phyloP scores from a whole-genome alignment of 352 stramenopile species.

The Thraustochytrium sp. region DNA sequence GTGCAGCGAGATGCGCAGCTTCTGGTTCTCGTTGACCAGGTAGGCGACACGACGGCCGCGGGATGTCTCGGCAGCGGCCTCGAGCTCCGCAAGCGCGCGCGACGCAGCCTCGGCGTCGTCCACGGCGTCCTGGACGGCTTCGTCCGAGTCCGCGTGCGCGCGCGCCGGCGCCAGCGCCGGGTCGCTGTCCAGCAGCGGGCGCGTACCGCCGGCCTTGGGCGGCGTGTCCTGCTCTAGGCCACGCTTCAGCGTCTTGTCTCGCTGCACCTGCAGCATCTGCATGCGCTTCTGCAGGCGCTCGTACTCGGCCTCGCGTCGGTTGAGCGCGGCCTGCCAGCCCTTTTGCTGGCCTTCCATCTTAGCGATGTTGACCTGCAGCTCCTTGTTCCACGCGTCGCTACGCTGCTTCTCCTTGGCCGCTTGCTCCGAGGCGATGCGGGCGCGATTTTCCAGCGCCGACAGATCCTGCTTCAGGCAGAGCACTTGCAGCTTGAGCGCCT shows the following conservation, averaged over 20 bases:
- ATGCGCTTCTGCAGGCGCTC: slow-evolving; percentile 37
- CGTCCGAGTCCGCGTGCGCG: too few relatives aligned
- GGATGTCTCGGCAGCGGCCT: not conserved
- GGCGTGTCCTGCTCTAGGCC: slow-evolving; percentile 7
- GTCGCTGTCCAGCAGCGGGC: not conserved
- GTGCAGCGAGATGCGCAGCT: slow-evolving; percentile 5
- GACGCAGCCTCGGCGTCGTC: not conserved
- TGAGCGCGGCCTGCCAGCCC: slow-evolving; percentile 29
- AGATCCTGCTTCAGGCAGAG: not conserved
- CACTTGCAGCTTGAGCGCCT: slow-evolving; percentile 25
- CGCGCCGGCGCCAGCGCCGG: not conserved
- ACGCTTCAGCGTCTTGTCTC: not conserved
- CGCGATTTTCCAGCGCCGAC: not conserved
- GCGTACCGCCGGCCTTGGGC: not conserved
- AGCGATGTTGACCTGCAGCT: slow-evolving; percentile 22
- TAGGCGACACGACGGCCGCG: not conserved
- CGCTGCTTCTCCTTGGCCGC: slow-evolving; percentile 15
- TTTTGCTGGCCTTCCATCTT: slow-evolving; percentile 40
- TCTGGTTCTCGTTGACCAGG: slow-evolving; percentile 3
- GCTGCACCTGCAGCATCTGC: slow-evolving; percentile 20
- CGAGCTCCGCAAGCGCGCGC: not conserved
- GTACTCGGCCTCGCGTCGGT: slow-evolving; percentile 30
- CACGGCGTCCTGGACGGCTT: not conserved
- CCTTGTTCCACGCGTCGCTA: slow-evolving; percentile 29
- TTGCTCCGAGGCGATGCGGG: not conserved